These are phyloP conservation scores for Sesbania bispinosa DNA, from an alignment of 306 rosid genomes.

Conservation along the genomic window DNA sequence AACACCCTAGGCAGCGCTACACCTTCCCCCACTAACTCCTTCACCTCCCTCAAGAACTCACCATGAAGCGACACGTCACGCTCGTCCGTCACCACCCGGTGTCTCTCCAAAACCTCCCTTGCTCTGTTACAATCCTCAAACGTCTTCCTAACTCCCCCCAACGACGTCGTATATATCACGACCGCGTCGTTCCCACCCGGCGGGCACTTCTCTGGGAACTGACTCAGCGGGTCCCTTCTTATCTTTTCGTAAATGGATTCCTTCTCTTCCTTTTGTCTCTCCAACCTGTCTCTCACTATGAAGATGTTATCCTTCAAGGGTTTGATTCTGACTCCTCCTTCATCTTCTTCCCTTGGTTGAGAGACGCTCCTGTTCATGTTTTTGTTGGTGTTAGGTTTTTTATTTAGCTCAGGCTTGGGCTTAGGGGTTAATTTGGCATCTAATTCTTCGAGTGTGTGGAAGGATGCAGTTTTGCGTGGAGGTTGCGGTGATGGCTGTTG, in stretches of 20 bases:
- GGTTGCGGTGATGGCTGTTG: conserved; percentile 1
- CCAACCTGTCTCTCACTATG: conserved; percentile 56
- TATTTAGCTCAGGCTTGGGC: background rate
- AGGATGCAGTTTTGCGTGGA: conserved; percentile 47
- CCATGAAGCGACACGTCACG: conserved; percentile 87
- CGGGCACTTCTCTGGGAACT: conserved; percentile 69
- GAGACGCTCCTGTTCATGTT: background rate
- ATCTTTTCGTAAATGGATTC: conserved; percentile 22
- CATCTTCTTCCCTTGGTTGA: too few relatives aligned
- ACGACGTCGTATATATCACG: conserved; percentile 88
- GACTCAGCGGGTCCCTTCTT: conserved; percentile 52
- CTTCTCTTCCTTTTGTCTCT: conserved; percentile 62
- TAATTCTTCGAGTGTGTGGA: conserved; percentile 78
- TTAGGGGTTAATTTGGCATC: conserved; percentile 47
- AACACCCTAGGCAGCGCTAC: conserved; percentile 60
- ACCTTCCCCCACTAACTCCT: conserved; percentile 32
- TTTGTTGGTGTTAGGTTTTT: background rate
- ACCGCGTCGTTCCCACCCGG: conserved; percentile 61
- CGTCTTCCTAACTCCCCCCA: conserved; percentile 76
- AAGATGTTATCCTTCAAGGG: conserved; percentile 67
- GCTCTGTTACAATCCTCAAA: conserved; percentile 68
- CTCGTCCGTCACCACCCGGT: conserved; percentile 69
- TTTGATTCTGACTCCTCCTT: background rate
- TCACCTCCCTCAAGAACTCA: conserved; percentile 56
- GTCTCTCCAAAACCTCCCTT: conserved; percentile 53